Base-by-base conservation (phyloP, 129 eudicot species). In the Escallonia herrerae region DNA sequence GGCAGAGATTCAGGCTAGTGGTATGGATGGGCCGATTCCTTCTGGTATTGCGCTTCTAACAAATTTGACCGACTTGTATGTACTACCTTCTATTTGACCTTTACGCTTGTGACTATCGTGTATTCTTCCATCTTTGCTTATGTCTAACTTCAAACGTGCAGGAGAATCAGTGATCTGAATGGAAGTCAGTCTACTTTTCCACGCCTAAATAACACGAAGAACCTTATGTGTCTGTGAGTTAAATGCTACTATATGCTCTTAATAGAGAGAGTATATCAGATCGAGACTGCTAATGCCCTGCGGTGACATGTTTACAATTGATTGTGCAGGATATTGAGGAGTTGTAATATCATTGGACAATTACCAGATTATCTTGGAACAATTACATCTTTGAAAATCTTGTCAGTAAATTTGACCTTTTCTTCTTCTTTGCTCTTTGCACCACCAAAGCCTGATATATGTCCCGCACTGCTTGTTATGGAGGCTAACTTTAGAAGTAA, bases 131-230 rank as follows among this genome's bases (percentile, higher is more conserved):
- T 11, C 4, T 52, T 3, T 45, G 39, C 43, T 46, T 5, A 22
- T 44, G 37, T 51, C 45, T 58, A 15, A 49, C 51, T 8, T 37
- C 61, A 7, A 74, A 40, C 37, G 8, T 82, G 72, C 87, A 87
- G 90, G 84, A 82, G 88, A 74, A 84, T 87, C 63, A 87, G 95
- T 41, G 91, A 87, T 64, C 74, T 84, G 76, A 72, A 62, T 33
- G 95, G 91, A 60, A 75, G 73, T 38, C 74, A 44, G 40, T 43
- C 83, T 3, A 66, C 62, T 68, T 71, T 76, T 56, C 95, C 91
- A 39, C 73, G 66, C 38, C 83, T 87, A 55, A 58, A 59, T 52
- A 50, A 62, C 33, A 15, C 64, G 51, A 74, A 5, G 45, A 74
- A 63, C 47, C 69, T 82, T 7, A 76, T 75, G 86, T 71, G 38